Base-by-base conservation (phyloP, 176 grass and related monocot genomes). In the Bolboschoenus planiculmis region DNA sequence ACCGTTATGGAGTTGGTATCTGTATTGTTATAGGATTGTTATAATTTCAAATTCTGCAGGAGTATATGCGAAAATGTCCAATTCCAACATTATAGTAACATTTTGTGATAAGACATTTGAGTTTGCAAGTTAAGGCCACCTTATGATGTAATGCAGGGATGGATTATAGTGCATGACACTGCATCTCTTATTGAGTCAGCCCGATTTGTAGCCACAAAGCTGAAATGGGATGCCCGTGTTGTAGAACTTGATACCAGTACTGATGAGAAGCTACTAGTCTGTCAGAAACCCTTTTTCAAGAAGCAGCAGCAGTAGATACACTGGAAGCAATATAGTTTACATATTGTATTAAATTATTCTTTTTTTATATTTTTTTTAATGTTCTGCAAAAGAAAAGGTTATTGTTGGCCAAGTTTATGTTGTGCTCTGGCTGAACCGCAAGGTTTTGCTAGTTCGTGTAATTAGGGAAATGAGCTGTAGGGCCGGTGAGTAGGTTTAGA, bases 231-330 rank as follows among this genome's bases (percentile, higher is more conserved):
- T 85, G 87, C 86, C 29, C 90, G 93, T 5, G 84, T 93, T 80
- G 85, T 93, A 62, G 89, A 95, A 75, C 89, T 95, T 57, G 93
- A 95, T 64, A 91, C 92, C 57, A 94, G 83, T 86, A 99, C 92
- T 42, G 93, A 96, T 73, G 92, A 99, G 83, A 96, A 99, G 55
- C 78, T 99, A 77, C 73, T 99, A 54, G 86, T 99, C 71, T 96
- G 97, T 93, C 97, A 99, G 82, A 99, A 96, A 84, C 85, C 84
- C 63, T 96, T 99, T 53, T 84, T 93, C 73, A 91, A 85, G 89
- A 95, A 95, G 90, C 87, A 82, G 39, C 60, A 63, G 8, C 43
- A 31, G 20, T 61, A 82, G 60, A 65, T 66, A 82, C 55, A 62
- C 46, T 4, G 14, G 46, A 53, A 51, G 26, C 26, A 31, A 33